Percentiles rank a stretch among this genome's conserved stretches.
These are phyloP conservation scores for Hemisphaericaspora xylanilytica DNA, from an alignment of 1,139 yeast genomes.

Conservation along the genomic window DNA sequence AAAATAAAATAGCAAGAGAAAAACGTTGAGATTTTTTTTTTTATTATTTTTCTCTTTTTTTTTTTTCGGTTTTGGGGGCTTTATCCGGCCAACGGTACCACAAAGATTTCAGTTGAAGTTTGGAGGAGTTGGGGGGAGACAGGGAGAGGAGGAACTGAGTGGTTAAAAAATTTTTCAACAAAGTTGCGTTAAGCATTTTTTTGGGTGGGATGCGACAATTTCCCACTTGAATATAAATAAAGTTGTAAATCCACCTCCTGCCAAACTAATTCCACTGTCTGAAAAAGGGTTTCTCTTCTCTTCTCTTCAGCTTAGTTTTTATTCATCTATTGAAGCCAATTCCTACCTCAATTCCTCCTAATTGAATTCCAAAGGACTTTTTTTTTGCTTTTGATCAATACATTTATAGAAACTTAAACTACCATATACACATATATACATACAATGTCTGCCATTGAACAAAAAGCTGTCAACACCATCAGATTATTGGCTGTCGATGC, in stretches of 20 bases:
- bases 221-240: background rate
- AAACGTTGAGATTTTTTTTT: background rate
- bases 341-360: background rate
- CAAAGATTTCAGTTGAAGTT: too few relatives aligned
- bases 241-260: background rate
- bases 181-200: too few relatives aligned
- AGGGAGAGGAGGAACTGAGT: background rate
- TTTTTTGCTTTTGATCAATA: too few relatives aligned
- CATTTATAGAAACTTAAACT: background rate
- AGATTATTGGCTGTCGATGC: conserved; percentile 89
- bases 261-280: background rate
- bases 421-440: background rate
- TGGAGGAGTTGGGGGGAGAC: too few relatives aligned
- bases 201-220: too few relatives aligned
- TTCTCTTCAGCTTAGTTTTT: background rate
- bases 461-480: conserved; percentile 80
- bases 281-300: background rate
- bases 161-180: background rate
- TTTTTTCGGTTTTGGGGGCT: background rate
- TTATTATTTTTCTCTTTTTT: too few relatives aligned
- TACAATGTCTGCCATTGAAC: conserved; percentile 49
- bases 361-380: background rate
- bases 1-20: too few relatives aligned
- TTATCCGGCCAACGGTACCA: background rate
- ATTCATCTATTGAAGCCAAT: background rate